Base-by-base conservation (phyloP, 2,329 filamentous ascomycete species). In the Scedosporium dehoogii region DNA sequence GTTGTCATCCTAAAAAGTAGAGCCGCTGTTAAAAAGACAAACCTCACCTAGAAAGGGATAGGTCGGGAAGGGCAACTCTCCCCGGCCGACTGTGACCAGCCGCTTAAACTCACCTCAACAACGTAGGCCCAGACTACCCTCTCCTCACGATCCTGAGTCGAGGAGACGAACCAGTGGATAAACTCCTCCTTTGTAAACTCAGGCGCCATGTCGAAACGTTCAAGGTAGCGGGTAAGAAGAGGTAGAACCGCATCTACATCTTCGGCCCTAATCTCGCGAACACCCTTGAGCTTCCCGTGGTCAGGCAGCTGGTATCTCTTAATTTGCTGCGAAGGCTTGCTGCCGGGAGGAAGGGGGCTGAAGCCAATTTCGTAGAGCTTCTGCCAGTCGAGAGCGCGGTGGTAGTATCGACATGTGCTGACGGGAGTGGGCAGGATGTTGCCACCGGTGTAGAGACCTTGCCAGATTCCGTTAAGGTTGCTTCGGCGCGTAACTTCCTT, bases 351-450 rank as follows among this genome's bases (percentile, higher is more conserved):
- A 51, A 97, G 81, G 55, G 91, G 92, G 66, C 91, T 96, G 80
- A 99, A 99, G 62, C 92, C 92, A 57, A 93, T 89, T 69, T 96
- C 92, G 73, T 94, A 92, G 12, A 99, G 84, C 79, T 99, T 97
- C 74, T 92, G 83, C 94, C 94, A 99, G 77, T 99, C 89, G 63
- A 99, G 79, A 9, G 92, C 87, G 64, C 94, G 89, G 75, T 99
- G 94, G 76, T 89, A 99, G 80, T 99, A 99, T 66, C 94, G 86
- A 71, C 92, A 96, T 10, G 92, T 96, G 75, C 90, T 92, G 66
- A 99, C 85, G 4, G 94, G 94, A 44, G 88, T 96, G 29, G 94
- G 94, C 1, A 99, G 82, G 46, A 99, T 87, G 21, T 93, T 87
- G 46, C 94, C 94, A 29, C 88, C 94, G 1, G 94, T 99, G 78